phyloP scores from a whole-genome alignment of 768 basidiomycete species.

The Russula ochroleuca region DNA sequence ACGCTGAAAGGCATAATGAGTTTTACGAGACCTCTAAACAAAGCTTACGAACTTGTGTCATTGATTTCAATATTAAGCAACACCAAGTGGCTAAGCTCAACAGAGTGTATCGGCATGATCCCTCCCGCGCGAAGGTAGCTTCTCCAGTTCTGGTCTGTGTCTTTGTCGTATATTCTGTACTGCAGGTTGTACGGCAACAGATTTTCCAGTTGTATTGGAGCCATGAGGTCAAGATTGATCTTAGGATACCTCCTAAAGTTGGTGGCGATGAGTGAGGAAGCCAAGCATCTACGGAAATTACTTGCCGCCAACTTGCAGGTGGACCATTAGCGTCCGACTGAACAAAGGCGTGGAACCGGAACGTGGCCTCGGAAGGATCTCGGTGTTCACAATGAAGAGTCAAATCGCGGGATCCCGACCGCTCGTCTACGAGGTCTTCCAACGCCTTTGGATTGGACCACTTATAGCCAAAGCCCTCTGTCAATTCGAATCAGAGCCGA shows the following conservation, averaged over 20 bases:
- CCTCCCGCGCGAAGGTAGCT: conserved; percentile 92
- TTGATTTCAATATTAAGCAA: conserved; percentile 86
- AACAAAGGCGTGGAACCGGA: conserved; percentile 91
- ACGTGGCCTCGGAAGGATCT: conserved; percentile 78
- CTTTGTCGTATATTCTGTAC: conserved; percentile 96
- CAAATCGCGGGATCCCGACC: conserved; percentile 41
- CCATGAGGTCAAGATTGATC: conserved; percentile 79
- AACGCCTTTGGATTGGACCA: conserved; percentile 88
- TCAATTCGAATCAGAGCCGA: background rate
- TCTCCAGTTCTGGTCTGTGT: conserved; percentile 89
- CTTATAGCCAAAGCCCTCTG: conserved; percentile 94
- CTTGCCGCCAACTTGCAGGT: conserved; percentile 21
- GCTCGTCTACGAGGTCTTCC: conserved; percentile 75
- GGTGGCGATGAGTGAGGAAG: background rate
- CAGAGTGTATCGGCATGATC: conserved; percentile 93
- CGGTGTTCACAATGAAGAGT: conserved; percentile 83
- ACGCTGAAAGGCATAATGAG: conserved; percentile 45
- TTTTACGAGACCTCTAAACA: background rate
- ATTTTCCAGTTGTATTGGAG: conserved; percentile 95
- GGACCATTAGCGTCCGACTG: conserved; percentile 62
- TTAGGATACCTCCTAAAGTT: conserved; percentile 71
- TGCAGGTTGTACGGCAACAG: conserved; percentile 89
- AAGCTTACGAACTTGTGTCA: conserved; percentile 67
- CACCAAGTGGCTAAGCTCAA: conserved; percentile 85
- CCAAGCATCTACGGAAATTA: background rate